These are phyloP conservation scores for Thuja plicata DNA, from an alignment of 83 land plant genomes.

Conservation along the genomic window DNA sequence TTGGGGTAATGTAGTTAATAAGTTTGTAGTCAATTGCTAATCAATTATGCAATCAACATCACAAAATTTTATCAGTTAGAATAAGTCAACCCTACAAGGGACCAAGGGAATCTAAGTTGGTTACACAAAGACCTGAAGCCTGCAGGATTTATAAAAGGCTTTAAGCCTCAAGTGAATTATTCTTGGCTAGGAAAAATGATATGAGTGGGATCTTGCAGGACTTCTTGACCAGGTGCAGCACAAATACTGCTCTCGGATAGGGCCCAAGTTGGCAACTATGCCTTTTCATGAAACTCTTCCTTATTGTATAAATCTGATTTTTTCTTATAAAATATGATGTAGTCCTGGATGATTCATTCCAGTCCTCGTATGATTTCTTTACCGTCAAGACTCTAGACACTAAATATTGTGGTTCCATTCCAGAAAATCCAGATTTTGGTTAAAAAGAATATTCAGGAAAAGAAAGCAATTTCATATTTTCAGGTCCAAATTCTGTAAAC, in stretches of 20 bases:
- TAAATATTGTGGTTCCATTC: background rate
- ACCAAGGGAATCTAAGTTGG: background rate
- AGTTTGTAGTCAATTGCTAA: background rate
- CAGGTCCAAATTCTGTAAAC: background rate
- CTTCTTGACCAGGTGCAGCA: background rate
- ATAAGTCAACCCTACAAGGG: background rate
- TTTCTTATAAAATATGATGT: background rate
- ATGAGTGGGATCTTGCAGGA: background rate
- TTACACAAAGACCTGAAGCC: background rate
- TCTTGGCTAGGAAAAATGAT: background rate
- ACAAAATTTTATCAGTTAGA: background rate
- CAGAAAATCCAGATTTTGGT: background rate
- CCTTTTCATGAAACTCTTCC: background rate
- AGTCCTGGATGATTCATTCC: background rate
- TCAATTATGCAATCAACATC: background rate
- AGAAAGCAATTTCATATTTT: background rate
- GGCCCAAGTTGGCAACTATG: background rate
- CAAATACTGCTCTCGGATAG: background rate
- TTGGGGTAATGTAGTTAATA: too few relatives aligned
- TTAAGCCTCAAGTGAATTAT: background rate
- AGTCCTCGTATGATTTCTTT: background rate
- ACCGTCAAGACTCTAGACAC: background rate
- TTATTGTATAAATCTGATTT: background rate
- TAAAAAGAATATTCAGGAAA: background rate
- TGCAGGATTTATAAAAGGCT: background rate